Base-by-base conservation (phyloP, 176 grass and related monocot genomes). In the Carex littledalei region DNA sequence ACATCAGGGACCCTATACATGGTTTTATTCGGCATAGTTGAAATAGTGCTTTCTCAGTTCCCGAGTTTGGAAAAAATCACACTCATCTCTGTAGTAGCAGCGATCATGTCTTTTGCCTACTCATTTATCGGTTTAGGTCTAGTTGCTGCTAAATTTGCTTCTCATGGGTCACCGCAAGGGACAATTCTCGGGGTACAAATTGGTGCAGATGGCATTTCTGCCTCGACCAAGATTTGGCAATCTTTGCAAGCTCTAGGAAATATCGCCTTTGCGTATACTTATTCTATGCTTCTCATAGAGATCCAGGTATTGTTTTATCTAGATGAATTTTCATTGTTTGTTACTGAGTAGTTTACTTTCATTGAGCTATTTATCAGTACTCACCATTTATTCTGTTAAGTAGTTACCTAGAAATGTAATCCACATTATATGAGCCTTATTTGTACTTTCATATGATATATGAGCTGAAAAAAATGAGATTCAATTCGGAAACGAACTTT, bases 241-340 rank as follows among this genome's bases (percentile, higher is more conserved):
- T 85, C 93, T 3, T 85, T 94, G 3, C 95, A 98, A 82, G 95
- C 95, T 0, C 95, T 98, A 58, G 92, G 95, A 70, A 98, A 98
- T 84, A 93, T 98, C 58, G 91, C 95, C 6, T 94, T 98, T 68
- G 95, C 95, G 0, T 98, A 98, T 93, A 98, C 95, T 45, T 98
- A 93, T 70, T 65, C 95, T 41, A 98, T 94, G 95, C 95, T 98
- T 69, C 88, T 98, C 57, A 89, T 98, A n/a, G 95, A 98, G 84
- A 93, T 98, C 67, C 95, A 98, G 90, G 94, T 85, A 75, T 24
- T 0, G 16, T 45, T 14, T 1, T 74, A 61, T 81, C 1, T 81
- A 16, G 29, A 21, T 79, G 3, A 14, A 14, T 13, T 58, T 57
- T 76, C 10, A 39, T 39, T 45, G 22, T 75, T n/a, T 45, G 9